Evolutionary conservation across 2,329 filamentous ascomycete species (phyloP), one percentile per base, ranked within the genome.

Genomic region (Pseudogymnoascus sp.): DNA sequence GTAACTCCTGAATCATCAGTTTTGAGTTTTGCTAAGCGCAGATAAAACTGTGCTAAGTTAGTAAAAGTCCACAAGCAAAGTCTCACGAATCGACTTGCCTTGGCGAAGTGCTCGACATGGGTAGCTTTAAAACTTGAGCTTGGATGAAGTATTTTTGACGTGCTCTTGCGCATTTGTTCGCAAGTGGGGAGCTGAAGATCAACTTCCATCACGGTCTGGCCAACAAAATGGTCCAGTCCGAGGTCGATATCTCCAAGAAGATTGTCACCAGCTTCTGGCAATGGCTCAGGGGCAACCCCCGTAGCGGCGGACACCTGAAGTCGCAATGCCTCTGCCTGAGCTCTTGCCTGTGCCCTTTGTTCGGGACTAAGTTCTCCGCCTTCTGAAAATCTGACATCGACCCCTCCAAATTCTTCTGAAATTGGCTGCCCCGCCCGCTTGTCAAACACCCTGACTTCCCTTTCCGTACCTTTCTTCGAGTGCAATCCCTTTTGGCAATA

Each of bases 101-200:
- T 91, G 70, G 90, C 90, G 87, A 88, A 91, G 70, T 91, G 88
- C 71, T 90, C 86, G 62, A 90, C 87, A 71, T 89, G 85, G 19
- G 89, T 89, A 65, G 89, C 89, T 64, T 86, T 83, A 73, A 89
- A 90, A 5, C 87, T 89, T 2, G 87, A 89, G 71, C 90, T 88
- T 70, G 89, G 89, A 73, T 89, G 86, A 53, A 91, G 73, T 63
- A 80, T 81, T 64, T 84, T 81, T 26, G 75, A 72, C 66, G 82
- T 81, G 66, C 89, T 83, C 62, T 84, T 85, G 14, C 87, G 82
- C 82, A 89, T 87, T 63, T 82, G 81, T 66, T 85, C 81, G 69
- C 88, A 91, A 68, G 85, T 89, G 16, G 88, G 88, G 28, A 91
- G 74, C 73, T 90, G 87, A 43, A 90, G 87, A 65, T 83, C 88